Conservation (phyloP, 495 filamentous ascomycete genomes). For the Hypoxylon cercidicola region DNA sequence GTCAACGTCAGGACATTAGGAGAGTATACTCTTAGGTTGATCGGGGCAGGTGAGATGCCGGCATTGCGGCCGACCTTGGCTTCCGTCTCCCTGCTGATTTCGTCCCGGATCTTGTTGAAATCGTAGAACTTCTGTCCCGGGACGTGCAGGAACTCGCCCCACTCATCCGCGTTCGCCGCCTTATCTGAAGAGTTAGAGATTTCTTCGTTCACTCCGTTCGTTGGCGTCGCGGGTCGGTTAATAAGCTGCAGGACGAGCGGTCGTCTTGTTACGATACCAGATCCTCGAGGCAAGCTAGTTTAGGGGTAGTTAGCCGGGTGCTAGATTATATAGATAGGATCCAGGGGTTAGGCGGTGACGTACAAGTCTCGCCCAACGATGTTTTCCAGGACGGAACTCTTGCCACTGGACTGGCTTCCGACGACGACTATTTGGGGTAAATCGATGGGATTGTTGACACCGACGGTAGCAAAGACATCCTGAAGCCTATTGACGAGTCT, state of each 20-base stretch:
- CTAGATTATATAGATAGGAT: conserved; percentile 12
- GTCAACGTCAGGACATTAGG: conserved; percentile 98
- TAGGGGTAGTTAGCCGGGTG: conserved; percentile 19
- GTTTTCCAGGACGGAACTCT: conserved; percentile 99
- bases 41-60: conserved; percentile 95
- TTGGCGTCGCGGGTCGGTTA: conserved; percentile 75
- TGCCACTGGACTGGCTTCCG: conserved; percentile 98
- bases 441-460: conserved; percentile 99
- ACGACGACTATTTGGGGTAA: conserved; percentile 98
- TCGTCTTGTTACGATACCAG: conserved; percentile 95
- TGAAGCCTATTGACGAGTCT: conserved; percentile 99
- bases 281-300: conserved; percentile 90
- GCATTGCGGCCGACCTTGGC: conserved; percentile 94
- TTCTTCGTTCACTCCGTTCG: conserved; percentile 82
- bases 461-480: conserved; percentile 98
- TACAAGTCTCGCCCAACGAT: conserved; percentile 99
- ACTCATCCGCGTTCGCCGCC: conserved; percentile 92
- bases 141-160: conserved; percentile 98
- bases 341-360: conserved; percentile 46
- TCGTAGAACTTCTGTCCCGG: conserved; percentile 98
- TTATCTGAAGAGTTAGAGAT: conserved; percentile 73
- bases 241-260: conserved; percentile 98
- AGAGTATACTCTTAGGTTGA: conserved; percentile 97
- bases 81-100: conserved; percentile 97
- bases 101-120: conserved; percentile 99